Conservation (phyloP, 2,329 filamentous ascomycete genomes). For the Paecilomyces formosus region DNA sequence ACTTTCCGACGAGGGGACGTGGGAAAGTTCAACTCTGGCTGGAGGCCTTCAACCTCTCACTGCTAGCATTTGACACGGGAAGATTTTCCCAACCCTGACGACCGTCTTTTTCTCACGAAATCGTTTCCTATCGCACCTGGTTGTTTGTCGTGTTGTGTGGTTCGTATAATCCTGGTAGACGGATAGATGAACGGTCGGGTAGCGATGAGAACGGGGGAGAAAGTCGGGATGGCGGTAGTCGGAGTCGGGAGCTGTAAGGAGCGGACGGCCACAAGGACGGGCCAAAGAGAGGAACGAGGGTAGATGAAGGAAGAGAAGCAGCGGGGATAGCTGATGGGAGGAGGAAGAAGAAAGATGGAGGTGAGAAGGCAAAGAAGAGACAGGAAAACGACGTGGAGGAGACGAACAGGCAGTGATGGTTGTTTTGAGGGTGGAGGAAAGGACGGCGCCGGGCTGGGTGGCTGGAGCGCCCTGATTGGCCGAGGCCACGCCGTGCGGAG, state of each 20-base stretch:
- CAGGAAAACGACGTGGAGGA: not conserved
- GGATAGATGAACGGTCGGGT: not conserved
- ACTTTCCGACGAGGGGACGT: slow-evolving; percentile 12
- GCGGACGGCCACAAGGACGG: slow-evolving; percentile 30
- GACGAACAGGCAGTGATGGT: slow-evolving; percentile 3
- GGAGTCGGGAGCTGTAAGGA: slow-evolving; percentile 19
- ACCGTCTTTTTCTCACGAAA: not conserved
- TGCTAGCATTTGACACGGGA: slow-evolving; percentile 12
- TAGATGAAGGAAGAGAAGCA: slow-evolving; percentile 7
- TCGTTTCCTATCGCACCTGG: not conserved
- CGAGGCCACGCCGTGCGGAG: not conserved
- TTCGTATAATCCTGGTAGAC: not conserved
- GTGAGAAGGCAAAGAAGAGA: slow-evolving; percentile 6
- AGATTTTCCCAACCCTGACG: not conserved
- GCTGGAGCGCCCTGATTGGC: slow-evolving; percentile 1
- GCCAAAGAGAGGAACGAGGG: slow-evolving; percentile 13
- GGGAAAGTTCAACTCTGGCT: slow-evolving; percentile 18
- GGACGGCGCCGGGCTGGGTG: slow-evolving; percentile 8
- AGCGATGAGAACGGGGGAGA: not conserved
- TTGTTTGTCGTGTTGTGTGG: too few relatives aligned
- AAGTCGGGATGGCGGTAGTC: not conserved
- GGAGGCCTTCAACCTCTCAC: slow-evolving; percentile 18
- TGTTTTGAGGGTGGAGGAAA: slow-evolving; percentile 3
- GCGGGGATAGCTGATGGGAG: slow-evolving; percentile 3
- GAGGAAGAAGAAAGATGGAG: slow-evolving; percentile 9